A percentile compares a stretch with the other conserved stretches of the same genome.
Evolutionary conservation across 768 basidiomycete genomes (phyloP).

Genomic region (Hygrophoropsis aurantiaca): DNA sequence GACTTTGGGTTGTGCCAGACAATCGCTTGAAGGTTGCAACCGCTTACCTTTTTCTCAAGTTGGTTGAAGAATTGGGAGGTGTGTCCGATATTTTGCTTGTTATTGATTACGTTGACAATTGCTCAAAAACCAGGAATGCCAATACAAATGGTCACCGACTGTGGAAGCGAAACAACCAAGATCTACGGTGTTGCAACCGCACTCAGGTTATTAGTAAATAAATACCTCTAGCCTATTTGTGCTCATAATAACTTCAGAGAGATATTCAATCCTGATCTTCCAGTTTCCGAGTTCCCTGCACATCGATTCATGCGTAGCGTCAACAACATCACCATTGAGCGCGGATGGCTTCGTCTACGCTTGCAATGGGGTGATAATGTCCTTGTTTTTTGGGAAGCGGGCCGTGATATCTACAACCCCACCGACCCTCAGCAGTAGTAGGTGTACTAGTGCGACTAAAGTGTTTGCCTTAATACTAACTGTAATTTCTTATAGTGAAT

Average conservation of each 20-base stretch:
- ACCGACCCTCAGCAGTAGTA: neutral
- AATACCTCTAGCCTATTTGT: no score
- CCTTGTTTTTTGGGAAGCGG: neutral
- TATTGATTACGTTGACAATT: no score
- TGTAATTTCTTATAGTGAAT: neutral
- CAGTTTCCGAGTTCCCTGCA: neutral
- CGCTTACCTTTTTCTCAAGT: conserved; percentile 31
- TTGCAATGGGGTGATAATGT: neutral
- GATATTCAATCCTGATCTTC: neutral
- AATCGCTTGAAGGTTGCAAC: conserved; percentile 30
- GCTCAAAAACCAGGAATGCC: no score
- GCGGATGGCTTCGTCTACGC: neutral
- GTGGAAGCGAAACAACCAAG: neutral
- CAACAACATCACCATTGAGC: neutral
- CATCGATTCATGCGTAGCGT: neutral
- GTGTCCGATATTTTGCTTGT: no score
- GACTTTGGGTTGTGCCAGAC: conserved; percentile 37
- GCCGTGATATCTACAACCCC: neutral
- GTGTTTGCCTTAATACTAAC: neutral
- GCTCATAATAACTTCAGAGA: neutral
- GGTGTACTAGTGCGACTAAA: neutral
- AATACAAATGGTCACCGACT: neutral
- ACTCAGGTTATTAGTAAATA: no score
- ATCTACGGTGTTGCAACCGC: neutral
- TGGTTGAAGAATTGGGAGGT: conserved; percentile 26